phyloP scores from a whole-genome alignment of 352 stramenopile genomes.

The Pythium grandisporangium region DNA sequence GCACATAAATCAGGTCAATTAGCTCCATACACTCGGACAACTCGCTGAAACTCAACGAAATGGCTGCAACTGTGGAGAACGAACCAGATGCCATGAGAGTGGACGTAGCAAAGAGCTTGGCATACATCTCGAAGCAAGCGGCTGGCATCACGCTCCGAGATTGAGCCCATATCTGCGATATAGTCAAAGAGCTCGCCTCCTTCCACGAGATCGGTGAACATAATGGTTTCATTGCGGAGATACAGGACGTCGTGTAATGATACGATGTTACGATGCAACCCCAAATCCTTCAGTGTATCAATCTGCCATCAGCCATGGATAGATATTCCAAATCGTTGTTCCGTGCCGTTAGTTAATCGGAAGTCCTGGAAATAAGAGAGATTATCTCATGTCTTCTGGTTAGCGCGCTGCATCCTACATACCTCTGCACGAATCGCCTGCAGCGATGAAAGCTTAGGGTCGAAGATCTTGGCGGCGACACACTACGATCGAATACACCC shows the following conservation, averaged over 20 bases:
- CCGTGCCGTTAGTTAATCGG: background rate
- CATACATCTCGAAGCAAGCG: conserved; percentile 56
- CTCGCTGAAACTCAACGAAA: too few relatives aligned
- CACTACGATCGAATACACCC: background rate
- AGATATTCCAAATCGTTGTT: too few relatives aligned
- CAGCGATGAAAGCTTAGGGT: conserved; percentile 41
- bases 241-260: conserved; percentile 61
- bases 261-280: conserved; percentile 56
- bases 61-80: background rate
- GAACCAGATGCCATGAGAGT: conserved; percentile 56
- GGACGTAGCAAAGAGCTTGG: conserved; percentile 51
- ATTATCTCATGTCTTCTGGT: too few relatives aligned
- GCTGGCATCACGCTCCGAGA: conserved; percentile 65
- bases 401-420: background rate
- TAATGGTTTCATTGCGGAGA: conserved; percentile 56
- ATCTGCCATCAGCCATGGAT: conserved; percentile 20
- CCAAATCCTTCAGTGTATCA: conserved; percentile 44
- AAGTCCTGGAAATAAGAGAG: background rate
- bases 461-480: conserved; percentile 65
- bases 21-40: too few relatives aligned
- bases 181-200: conserved; percentile 76
- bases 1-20: too few relatives aligned
- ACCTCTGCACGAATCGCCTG: conserved; percentile 60
- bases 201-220: conserved; percentile 71
- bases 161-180: conserved; percentile 65